Conservation (phyloP, 495 filamentous ascomycete genomes). For the Parathielavia hyrcaniae region DNA sequence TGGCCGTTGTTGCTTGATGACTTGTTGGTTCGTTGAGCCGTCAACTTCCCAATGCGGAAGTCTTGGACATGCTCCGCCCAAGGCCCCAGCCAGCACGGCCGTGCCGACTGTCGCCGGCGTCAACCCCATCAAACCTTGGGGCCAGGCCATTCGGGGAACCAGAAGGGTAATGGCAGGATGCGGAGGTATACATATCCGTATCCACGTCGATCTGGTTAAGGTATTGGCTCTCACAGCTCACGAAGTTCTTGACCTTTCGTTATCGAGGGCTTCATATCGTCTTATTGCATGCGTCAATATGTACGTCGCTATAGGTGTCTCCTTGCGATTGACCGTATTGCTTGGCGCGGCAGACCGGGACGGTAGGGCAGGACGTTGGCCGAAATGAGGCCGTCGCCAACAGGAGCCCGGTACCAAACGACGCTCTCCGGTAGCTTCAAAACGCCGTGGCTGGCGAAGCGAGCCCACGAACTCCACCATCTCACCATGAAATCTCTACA, state of each 20-base stretch:
- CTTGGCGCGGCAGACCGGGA: not conserved
- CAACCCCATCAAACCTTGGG: constrained; percentile 4
- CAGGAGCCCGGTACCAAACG: constrained; percentile 7
- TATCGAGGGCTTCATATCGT: not conserved
- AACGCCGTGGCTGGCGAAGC: too few species aligned
- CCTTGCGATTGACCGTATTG: not conserved
- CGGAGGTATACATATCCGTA: not conserved
- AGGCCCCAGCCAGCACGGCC: constrained; percentile 13
- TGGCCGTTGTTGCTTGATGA: not conserved
- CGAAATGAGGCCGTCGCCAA: constrained; percentile 17
- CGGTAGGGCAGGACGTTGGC: constrained; percentile 8
- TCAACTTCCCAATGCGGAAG: constrained; percentile 26
- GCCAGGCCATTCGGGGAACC: not conserved
- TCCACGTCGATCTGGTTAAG: too few species aligned
- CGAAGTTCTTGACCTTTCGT: not conserved
- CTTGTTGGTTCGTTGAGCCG: not conserved
- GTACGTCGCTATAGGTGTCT: not conserved
- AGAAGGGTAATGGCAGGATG: not conserved
- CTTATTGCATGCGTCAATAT: not conserved
- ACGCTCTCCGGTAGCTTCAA: not conserved
- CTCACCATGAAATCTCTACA: not conserved
- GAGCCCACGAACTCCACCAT: not conserved
- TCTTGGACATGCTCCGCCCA: constrained; percentile 28
- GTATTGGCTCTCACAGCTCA: too few species aligned
- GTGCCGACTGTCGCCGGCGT: constrained; percentile 13